Conservation (phyloP, 148 eudicot genomes). For the Nyssa sinensis region DNA sequence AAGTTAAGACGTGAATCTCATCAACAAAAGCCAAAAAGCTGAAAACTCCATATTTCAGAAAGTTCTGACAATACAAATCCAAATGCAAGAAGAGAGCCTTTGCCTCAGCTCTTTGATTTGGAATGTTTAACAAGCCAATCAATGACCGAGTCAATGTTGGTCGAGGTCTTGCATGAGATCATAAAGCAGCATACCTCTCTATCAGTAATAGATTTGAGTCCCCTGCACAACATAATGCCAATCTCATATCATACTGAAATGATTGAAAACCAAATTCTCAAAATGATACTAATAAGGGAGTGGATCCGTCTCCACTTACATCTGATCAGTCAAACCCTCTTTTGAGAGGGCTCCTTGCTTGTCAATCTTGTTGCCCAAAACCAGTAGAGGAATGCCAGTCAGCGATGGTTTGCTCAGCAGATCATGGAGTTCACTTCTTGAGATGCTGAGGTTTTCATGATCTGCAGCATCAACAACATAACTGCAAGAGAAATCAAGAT, state of each 20-base stretch:
- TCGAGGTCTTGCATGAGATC: slow-evolving; percentile 99
- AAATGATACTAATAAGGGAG: neutral
- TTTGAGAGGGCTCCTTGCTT: slow-evolving; percentile 75
- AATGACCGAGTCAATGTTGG: slow-evolving; percentile 88
- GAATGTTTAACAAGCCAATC: slow-evolving; percentile 99
- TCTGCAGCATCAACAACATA: slow-evolving; percentile 98
- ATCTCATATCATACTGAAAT: neutral
- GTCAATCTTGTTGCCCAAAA: slow-evolving; percentile 95
- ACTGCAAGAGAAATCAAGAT: slow-evolving; percentile 40
- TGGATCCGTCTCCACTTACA: slow-evolving; percentile 47
- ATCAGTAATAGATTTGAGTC: slow-evolving; percentile 75
- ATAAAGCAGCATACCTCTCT: slow-evolving; percentile 98
- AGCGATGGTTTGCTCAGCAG: slow-evolving; percentile 80
- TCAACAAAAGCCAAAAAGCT: neutral
- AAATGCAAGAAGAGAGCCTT: slow-evolving; percentile 21
- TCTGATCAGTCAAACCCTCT: slow-evolving; percentile 76
- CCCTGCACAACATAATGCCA: slow-evolving; percentile 50
- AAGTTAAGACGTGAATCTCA: slow-evolving; percentile 18
- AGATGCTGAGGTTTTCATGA: slow-evolving; percentile 80
- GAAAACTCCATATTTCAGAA: neutral
- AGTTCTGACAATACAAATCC: slow-evolving; percentile 17
- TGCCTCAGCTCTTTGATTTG: slow-evolving; percentile 71
- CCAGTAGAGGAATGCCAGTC: slow-evolving; percentile 87
- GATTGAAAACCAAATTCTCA: neutral
- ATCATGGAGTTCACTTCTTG: slow-evolving; percentile 93